These are phyloP conservation scores for Rhynchosporium secalis DNA, from an alignment of 2,329 filamentous ascomycete genomes.

Conservation along the genomic window DNA sequence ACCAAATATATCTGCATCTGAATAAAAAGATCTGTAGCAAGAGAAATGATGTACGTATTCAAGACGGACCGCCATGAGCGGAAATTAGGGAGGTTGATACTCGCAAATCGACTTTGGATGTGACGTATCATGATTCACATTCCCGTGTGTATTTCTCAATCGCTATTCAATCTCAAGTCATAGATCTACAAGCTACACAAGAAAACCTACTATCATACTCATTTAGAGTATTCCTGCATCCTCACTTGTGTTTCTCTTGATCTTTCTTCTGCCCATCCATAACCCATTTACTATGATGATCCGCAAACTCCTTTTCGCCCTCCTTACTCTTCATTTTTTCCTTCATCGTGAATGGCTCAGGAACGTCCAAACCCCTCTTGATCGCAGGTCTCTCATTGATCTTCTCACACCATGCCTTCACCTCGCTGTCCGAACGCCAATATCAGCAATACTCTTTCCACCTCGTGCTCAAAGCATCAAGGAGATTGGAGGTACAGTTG, in stretches of 20 bases:
- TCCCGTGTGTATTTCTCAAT: too few relatives aligned
- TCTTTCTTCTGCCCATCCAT: slow-evolving; percentile 52
- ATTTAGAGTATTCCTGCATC: background rate
- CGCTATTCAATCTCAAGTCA: too few relatives aligned
- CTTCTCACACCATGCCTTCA: slow-evolving; percentile 73
- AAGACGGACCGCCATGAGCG: too few relatives aligned
- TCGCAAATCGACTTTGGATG: too few relatives aligned
- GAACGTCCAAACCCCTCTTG: slow-evolving; percentile 72
- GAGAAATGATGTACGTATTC: too few relatives aligned
- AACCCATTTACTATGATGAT: slow-evolving; percentile 57
- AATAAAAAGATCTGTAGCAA: too few relatives aligned
- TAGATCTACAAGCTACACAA: too few relatives aligned
- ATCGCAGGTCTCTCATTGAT: slow-evolving; percentile 67
- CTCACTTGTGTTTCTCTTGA: slow-evolving; percentile 41
- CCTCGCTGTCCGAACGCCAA: slow-evolving; percentile 16
- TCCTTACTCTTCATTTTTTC: slow-evolving; percentile 52
- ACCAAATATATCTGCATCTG: too few relatives aligned
- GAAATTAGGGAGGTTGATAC: too few relatives aligned
- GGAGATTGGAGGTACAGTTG: background rate
- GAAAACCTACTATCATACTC: too few relatives aligned
- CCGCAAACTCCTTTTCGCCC: slow-evolving; percentile 49
- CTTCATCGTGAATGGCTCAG: slow-evolving; percentile 55
- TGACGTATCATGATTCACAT: too few relatives aligned
- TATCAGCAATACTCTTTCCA: background rate
- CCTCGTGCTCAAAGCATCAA: background rate